Conservation (phyloP, 1,284 basidiomycete species). For the Taiwanofungus camphoratus region DNA sequence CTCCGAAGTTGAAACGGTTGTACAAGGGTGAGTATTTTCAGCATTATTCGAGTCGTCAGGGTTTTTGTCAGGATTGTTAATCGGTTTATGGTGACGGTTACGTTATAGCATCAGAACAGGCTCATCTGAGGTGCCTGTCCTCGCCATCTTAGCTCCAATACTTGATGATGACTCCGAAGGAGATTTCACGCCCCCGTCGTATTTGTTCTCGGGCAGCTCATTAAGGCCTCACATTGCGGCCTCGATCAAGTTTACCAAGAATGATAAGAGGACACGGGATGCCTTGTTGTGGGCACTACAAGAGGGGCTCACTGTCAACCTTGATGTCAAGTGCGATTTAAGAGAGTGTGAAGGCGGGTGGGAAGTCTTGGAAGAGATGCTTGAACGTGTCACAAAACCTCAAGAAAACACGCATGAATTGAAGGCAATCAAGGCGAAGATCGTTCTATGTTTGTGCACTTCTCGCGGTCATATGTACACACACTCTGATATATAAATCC, state of each 20-base stretch:
- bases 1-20: slow-evolving; percentile 35
- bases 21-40: slow-evolving; percentile 25
- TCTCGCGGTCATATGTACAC: slow-evolving; percentile 4
- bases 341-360: slow-evolving; percentile 47
- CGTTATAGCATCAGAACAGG: slow-evolving; percentile 9
- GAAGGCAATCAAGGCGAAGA: slow-evolving; percentile 35
- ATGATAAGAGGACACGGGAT: slow-evolving; percentile 41
- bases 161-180: slow-evolving; percentile 41
- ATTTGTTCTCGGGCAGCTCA: slow-evolving; percentile 29
- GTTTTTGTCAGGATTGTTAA: no score
- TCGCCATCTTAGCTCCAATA: slow-evolving; percentile 39
- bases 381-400: slow-evolving; percentile 40
- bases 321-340: slow-evolving; percentile 55
- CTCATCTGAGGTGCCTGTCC: slow-evolving; percentile 13
- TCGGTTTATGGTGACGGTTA: no score
- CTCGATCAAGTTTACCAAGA: slow-evolving; percentile 46
- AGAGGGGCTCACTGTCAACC: slow-evolving; percentile 57
- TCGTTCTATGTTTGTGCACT: slow-evolving; percentile 66
- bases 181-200: slow-evolving; percentile 29
- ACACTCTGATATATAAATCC: background rate
- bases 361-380: slow-evolving; percentile 70
- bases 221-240: slow-evolving; percentile 45
- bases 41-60: no score
- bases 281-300: slow-evolving; percentile 61
- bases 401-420: background rate